Evolutionary conservation across 2,329 filamentous ascomycete species (phyloP).

Genomic region (Penicillium sp.): DNA sequence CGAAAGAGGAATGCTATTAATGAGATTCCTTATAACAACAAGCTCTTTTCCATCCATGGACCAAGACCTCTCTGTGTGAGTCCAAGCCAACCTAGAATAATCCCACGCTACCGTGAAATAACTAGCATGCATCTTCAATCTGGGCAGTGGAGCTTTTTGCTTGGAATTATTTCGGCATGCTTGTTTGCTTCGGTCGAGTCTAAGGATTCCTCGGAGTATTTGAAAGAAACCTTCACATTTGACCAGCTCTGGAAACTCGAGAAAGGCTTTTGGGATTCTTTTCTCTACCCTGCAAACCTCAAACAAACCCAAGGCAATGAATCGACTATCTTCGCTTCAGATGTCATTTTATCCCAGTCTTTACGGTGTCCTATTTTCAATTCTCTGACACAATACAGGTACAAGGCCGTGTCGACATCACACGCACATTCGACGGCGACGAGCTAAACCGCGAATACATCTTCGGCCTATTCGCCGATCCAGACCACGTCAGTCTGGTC

Average conservation of each 20-base stretch:
- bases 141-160: too few relatives aligned
- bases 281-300: slow-evolving; percentile 27
- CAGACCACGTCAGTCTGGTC: slow-evolving; percentile 19
- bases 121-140: neutral
- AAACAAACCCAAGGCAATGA: slow-evolving; percentile 24
- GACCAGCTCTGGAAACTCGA: slow-evolving; percentile 27
- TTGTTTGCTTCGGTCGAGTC: neutral
- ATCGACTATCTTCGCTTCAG: slow-evolving; percentile 23
- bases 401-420: slow-evolving; percentile 30
- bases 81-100: neutral
- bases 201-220: neutral
- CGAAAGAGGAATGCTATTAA: neutral
- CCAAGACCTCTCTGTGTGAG: neutral
- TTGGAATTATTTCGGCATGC: neutral
- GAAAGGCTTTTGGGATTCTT: slow-evolving; percentile 25
- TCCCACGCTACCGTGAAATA: neutral
- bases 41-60: neutral
- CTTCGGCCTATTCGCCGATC: slow-evolving; percentile 29
- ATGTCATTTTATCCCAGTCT: slow-evolving; percentile 13
- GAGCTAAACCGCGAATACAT: slow-evolving; percentile 32
- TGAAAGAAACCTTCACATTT: slow-evolving; percentile 18
- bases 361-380: neutral
- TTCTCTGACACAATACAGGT: slow-evolving; percentile 14
- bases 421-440: slow-evolving; percentile 27
- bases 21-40: neutral